phyloP scores from a whole-genome alignment of 2,329 filamentous ascomycete species.

The Tolypocladium album region DNA sequence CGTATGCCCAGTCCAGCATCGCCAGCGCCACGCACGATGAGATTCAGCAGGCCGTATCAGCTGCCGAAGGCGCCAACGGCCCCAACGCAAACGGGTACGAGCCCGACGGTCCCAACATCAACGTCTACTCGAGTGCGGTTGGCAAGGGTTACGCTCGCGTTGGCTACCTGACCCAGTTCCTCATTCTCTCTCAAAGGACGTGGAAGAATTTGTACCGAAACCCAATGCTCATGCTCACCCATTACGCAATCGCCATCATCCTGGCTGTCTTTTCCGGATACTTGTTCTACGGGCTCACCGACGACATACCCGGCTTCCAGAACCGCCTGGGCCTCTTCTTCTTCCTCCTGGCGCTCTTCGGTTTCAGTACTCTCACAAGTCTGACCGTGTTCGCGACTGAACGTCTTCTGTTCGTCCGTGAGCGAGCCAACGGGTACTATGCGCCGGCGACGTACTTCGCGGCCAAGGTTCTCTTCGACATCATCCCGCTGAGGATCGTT shows the following conservation, averaged over 20 bases:
- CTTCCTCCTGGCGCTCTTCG: constrained; percentile 90
- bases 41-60: constrained; percentile 57
- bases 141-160: constrained; percentile 76
- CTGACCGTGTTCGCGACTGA: constrained; percentile 90
- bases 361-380: constrained; percentile 91
- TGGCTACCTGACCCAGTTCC: constrained; percentile 70
- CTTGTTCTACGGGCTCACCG: constrained; percentile 90
- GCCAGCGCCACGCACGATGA: constrained; percentile 65
- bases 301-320: constrained; percentile 95
- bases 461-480: constrained; percentile 96
- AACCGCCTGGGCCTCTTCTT: constrained; percentile 96
- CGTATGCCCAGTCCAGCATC: constrained; percentile 70
- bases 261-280: constrained; percentile 90
- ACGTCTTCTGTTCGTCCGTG: constrained; percentile 79
- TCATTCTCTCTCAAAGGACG: constrained; percentile 79
- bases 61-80: constrained; percentile 58
- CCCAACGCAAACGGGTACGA: constrained; percentile 42
- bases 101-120: constrained; percentile 34
- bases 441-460: constrained; percentile 87
- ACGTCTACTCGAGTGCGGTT: constrained; percentile 44
- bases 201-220: constrained; percentile 98
- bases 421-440: constrained; percentile 96
- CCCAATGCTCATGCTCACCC: constrained; percentile 94
- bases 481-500: constrained; percentile 85
- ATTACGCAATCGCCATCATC: constrained; percentile 94